These are phyloP conservation scores for Apiospora kogelbergensis DNA, from an alignment of 2,329 filamentous ascomycete species.

Conservation along the genomic window DNA sequence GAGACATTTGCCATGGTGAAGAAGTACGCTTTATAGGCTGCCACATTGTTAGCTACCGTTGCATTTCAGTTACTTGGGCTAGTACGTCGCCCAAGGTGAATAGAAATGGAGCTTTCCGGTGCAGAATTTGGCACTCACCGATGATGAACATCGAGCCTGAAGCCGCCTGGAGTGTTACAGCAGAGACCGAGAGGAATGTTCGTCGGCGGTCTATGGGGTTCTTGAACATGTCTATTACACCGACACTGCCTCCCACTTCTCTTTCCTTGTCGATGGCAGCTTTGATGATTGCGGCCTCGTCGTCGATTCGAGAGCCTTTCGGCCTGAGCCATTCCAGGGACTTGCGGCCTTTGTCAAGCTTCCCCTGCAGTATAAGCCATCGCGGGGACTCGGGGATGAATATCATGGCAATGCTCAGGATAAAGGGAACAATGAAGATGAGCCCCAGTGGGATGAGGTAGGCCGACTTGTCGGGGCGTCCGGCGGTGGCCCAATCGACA, in stretches of 20 bases:
- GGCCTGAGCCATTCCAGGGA: conserved; percentile 37
- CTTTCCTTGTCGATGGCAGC: conserved; percentile 34
- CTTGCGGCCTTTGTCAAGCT: conserved; percentile 32
- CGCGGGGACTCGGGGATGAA: conserved; percentile 35
- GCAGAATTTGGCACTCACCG: conserved; percentile 24
- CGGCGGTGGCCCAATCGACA: conserved; percentile 37
- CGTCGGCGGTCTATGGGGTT: conserved; percentile 44
- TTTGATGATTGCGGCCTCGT: conserved; percentile 34
- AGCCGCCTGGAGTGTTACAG: conserved; percentile 44
- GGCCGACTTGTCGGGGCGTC: conserved; percentile 29
- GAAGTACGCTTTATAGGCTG: conserved; percentile 53
- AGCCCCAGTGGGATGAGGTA: conserved; percentile 32
- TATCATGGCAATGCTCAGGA: conserved; percentile 27
- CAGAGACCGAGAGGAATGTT: conserved; percentile 41
- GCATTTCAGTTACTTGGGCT: neutral
- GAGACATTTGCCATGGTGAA: conserved; percentile 52
- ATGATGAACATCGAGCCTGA: conserved; percentile 47
- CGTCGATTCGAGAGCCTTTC: conserved; percentile 27
- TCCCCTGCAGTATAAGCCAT: conserved; percentile 29
- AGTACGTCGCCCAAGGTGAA: neutral
- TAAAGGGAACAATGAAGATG: conserved; percentile 29
- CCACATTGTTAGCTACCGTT: neutral
- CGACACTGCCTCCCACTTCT: conserved; percentile 32
- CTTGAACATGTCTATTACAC: conserved; percentile 43
- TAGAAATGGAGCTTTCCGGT: neutral